Base-by-base conservation (phyloP, 2,329 filamentous ascomycete genomes). In the Claviceps humidiphila region DNA sequence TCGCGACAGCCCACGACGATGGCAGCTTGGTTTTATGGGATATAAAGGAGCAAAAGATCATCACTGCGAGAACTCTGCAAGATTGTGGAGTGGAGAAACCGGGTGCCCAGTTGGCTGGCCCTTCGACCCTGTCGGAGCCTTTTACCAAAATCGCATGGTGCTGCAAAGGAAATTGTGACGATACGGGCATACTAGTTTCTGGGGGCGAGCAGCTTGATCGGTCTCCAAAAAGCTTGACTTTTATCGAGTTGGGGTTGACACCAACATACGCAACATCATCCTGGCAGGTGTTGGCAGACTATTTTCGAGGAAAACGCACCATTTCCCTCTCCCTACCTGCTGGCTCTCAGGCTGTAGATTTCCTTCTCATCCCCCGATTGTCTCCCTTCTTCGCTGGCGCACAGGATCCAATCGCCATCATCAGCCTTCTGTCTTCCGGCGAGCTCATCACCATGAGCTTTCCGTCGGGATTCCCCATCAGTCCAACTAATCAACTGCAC, bases 11-110 rank as follows among this genome's bases (percentile, higher is more conserved):
- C 1, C 87, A 96, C 63, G 89, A 95, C 52, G 93, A 98, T 64
- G 85, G 86, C 38, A 95, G 88, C 59, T 72, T 98, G 47, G 91
- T 95, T 0, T 85, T 97, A 59, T 98, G 91, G 90, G 93, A 98
- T 66, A 74, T 85, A 1, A 94, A 89, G 61, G 91, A 97, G 63
- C 89, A 88, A 7, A 82, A 87, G 53, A 72, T 95, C 40, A 71
- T 98, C 6, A 82, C 89, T 74, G 90, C 91, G 4, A 77, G 93
- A 59, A 95, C 87, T 0, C 68, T 96, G 37, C 80, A 84, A 52
- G 81, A 88, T 53, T 79, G 78, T 4, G 79, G 87, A 59, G 73
- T 97, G 51, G 79, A 96, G 59, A 78, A 84, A 56, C 82, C 84
- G 2, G 74, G 75, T 0, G 65, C 73, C 14, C 60, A 70, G 1